Evolutionary conservation across 2,329 filamentous ascomycete genomes (phyloP), one percentile per base, ranked within the genome.

Genomic region (Neodidymelliopsis sp.): DNA sequence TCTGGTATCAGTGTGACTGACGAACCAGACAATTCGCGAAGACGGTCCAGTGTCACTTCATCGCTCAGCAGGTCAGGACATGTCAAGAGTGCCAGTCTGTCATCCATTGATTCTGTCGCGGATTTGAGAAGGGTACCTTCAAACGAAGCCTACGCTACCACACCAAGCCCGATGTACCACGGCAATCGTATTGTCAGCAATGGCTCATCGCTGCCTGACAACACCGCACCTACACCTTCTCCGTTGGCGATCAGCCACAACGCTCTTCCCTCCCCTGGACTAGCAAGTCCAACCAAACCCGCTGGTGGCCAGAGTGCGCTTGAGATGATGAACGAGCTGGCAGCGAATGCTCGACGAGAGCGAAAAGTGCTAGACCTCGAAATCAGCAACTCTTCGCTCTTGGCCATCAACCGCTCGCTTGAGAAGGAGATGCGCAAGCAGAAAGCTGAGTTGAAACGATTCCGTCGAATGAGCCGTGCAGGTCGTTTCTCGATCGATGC

Each of bases 351-450:
- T 11, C 84, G 94, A 22, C 84, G 91, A 25, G 94, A 97, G 73
- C 85, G 94, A 53, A 99, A 97, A 76, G 92, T 99, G 1, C 84
- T 97, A 59, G 94, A 99, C 70, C 79, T 99, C 5, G 91, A 99
- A 70, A 99, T 99, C 56, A 96, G 89, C 45, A 99, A 99, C 66
- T 94, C 91, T 1, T 97, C 92, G 1, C 81, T 99, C 3, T 84
- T 96, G 47, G 94, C 94, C 29, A 97, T 99, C 75, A 99, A 99
- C 69, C 83, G 92, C 42, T 94, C 91, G 0, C 77, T 99, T 0
- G 94, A 99, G 74, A 84, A 91, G 18, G 91, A 97, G 69, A 81
- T 99, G 63, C 85, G 91, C 19, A 96, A 96, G 69, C 93, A 97
- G 65, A 93, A 89, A 27, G 84, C 89, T 1, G 94, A 99, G 68